Evolutionary conservation across 2,329 filamentous ascomycete species (phyloP), one percentile per base, ranked within the genome.

Genomic region (Pseudomassariella vexata): DNA sequence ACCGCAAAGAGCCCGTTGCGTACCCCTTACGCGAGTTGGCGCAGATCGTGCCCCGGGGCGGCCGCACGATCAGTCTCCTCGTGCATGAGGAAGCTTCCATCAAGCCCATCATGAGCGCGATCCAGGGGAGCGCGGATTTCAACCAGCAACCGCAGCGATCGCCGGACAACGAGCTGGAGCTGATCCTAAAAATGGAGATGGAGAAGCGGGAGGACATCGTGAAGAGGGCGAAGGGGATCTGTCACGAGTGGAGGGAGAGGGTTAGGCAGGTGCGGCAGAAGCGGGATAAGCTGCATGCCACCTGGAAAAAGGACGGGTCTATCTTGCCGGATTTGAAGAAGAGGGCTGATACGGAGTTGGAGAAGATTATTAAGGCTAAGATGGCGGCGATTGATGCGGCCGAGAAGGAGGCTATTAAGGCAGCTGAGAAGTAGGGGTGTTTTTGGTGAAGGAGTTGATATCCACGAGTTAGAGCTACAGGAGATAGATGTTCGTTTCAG

Each of bases 71-170:
- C 32, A 53, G 48, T 15, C 48, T 65, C 38, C 44, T 65, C 3
- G 56, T 55, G 26, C 56, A 61, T 43, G 62, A 65, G 44, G 52
- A 42, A 23, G 52, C 42, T 6, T 68, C 65, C 47, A 53, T 75
- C 44, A 70, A 71, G 59, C 62, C 68, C 44, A 66, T 76, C 56
- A 66, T 73, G 63, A 66, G 61, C 47, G 72, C 72, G 19, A 60
- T 76, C 30, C 70, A 75, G 56, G 46, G 53, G 19, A 66, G 61
- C 46, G 47, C 52, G n/a, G 63, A 70, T 44, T 76, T 71, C 56
- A 76, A 76, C 61, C 72, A 76, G 63, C 72, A 76, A 63, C 72
- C 73, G 28, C 74, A 77, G 64, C 60, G 60, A 14, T 64, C 63
- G 49, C 60, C 68, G 27, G 73, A 77, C 51, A 76, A 76, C 54